A percentile compares a stretch with the other conserved stretches of the same genome.
phyloP scores from a whole-genome alignment of 441 rosid genomes.

The Adansonia grandidieri region DNA sequence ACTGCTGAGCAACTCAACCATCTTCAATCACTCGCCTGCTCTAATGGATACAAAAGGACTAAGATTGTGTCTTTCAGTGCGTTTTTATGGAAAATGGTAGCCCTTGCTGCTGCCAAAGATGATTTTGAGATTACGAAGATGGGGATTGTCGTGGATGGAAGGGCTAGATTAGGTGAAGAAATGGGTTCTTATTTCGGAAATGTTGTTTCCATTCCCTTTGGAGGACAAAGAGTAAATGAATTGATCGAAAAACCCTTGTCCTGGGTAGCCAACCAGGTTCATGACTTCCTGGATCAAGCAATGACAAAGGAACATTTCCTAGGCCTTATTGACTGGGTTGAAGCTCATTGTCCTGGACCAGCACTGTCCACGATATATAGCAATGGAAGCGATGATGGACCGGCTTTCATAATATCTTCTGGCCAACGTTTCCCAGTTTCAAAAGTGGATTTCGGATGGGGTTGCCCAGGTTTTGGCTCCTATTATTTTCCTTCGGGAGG shows the following conservation, averaged over 20 bases:
- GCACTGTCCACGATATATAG: constrained; percentile 58
- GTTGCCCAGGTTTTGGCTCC: constrained; percentile 71
- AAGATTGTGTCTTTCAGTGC: constrained; percentile 74
- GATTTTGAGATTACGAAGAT: constrained; percentile 40
- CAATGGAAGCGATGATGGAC: constrained; percentile 51
- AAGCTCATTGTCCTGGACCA: constrained; percentile 66
- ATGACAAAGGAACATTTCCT: constrained; percentile 72
- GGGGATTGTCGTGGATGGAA: constrained; percentile 84
- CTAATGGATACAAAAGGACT: constrained; percentile 39
- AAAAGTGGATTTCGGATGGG: constrained; percentile 79
- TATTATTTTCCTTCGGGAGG: constrained; percentile 93
- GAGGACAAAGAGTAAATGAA: constrained; percentile 44
- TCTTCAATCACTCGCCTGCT: constrained; percentile 59
- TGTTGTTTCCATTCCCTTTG: constrained; percentile 71
- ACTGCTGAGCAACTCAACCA: constrained; percentile 41
- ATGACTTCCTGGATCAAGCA: constrained; percentile 50
- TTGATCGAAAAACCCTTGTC: constrained; percentile 54
- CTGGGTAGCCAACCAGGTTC: constrained; percentile 65
- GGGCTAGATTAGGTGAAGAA: constrained; percentile 47
- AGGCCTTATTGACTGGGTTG: constrained; percentile 84
- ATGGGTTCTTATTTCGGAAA: constrained; percentile 74
- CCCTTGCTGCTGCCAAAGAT: constrained; percentile 36
- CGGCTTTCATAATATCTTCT: constrained; percentile 78
- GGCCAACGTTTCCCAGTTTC: constrained; percentile 64
- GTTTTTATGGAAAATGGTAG: constrained; percentile 75